Base-by-base conservation (phyloP, 1,284 basidiomycete species). In the Ceratobasidium papillatum region DNA sequence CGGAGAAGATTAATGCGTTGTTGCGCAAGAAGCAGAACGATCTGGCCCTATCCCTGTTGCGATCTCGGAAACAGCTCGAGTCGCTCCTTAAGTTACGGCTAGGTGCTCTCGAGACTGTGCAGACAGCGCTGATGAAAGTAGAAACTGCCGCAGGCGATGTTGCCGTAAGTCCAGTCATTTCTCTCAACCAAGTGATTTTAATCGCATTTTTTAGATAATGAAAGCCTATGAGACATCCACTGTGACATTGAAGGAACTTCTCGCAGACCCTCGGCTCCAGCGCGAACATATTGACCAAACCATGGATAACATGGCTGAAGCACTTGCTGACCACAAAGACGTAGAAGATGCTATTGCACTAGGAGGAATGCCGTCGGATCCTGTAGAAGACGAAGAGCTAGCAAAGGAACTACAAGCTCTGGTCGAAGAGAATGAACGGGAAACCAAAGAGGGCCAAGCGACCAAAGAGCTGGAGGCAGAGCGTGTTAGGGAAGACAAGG, bases 141-240 rank as follows among this genome's bases (percentile, higher is more conserved):
- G 95, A 99, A 82, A 88, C 91, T 19, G 94, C 96, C 25, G 93
- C 92, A 56, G 91, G 91, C 3, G 94, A 99, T 81, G 87, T 96
- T 7, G 92, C 96, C 85, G 94, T 95, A 80, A 74, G 82, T 78
- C 22, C 17, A 4, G 12, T 22, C 14, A 3, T 52, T 3, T 38
- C 51, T 27, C 45, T 27, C n/a, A 54, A 3, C 5, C 2, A 27
- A 54, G 27, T 77, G 75, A 43, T 77, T 52, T 68, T 27, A 56
- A 52, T 25, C 12, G 61, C 25, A 30, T 19, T 22, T 32, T 11
- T 19, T 79, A 96, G 92, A 93, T 98, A 71, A 90, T 98, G 88
- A 88, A 88, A 77, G 89, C 91, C 0, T 98, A 97, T 80, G 88
- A 94, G 80, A 89, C 90, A 0, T 95, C 94, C 1, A 90, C 93